Evolutionary conservation across 352 stramenopile species (phyloP), one percentile per base, ranked within the genome.

Genomic region (Pythium angustatum): DNA sequence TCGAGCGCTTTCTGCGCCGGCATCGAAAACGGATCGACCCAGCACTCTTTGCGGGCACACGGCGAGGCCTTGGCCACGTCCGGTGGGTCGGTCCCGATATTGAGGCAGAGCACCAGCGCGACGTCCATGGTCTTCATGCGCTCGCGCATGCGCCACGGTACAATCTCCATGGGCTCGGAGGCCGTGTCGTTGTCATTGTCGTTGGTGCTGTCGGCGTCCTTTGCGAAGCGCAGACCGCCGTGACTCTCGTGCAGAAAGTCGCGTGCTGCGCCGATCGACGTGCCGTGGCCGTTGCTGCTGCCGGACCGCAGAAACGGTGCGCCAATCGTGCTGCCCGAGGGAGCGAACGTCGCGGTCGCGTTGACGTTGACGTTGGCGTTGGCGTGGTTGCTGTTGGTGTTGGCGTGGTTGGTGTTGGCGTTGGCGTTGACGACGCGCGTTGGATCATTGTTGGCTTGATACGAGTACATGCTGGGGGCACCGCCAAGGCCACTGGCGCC

Each of bases 81-180:
- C 0, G 97, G 97, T 22, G 97, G 97, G 75, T 99, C 97, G 17
- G 96, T 99, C 1, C 96, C 96, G 59, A 99, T 98, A 72, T 99
- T 99, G 7, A 99, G 82, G 64, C 97, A 99, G 34, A 99, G 75
- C 47, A 99, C 92, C 6, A 99, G 81, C 36, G 89, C 97, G 19
- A 99, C 94, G 55, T 96, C 87, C 87, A 96, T 96, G 30, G 85
- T 96, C 72, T 96, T 96, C 83, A 96, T 93, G 60, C 87, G 85
- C 57, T 93, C 85, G 44, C 83, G 81, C 83, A 93, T 96, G 30
- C 87, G 80, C 87, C 87, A 96, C 8, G 87, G 82, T 51, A 88
- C 79, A 58, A 93, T 86, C 22, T 87, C 78, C 4, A 80, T 49
- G 1, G 72, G 8, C 11, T 76, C 45, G 2, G 62, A 62, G 30